phyloP scores from a whole-genome alignment of 2,329 filamentous ascomycete genomes.

The Stachybotrys chlorohalonatus region DNA sequence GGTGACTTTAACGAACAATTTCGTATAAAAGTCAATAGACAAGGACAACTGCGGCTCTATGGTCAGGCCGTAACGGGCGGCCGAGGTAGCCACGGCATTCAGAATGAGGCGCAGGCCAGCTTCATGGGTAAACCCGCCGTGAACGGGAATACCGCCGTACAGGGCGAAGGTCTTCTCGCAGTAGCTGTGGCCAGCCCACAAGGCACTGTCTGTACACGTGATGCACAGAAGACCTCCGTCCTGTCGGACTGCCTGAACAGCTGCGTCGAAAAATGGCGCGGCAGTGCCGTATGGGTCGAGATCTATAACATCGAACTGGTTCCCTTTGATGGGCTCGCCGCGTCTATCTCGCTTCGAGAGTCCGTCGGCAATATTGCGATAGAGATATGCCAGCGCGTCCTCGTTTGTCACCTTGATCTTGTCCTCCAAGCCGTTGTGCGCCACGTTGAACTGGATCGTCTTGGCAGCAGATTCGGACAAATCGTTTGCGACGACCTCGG shows the following conservation, averaged over 20 bases:
- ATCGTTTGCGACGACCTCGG: conserved; percentile 81
- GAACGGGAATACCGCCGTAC: conserved; percentile 85
- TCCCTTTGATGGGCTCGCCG: conserved; percentile 27
- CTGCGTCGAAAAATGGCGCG: conserved; percentile 83
- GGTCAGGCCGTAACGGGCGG: conserved; percentile 74
- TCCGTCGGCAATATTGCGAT: conserved; percentile 53
- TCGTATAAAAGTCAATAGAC: conserved; percentile 91
- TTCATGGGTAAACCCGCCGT: conserved; percentile 81
- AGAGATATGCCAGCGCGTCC: conserved; percentile 90
- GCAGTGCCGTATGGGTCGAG: conserved; percentile 94
- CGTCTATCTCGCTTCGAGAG: conserved; percentile 31
- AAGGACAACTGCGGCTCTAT: conserved; percentile 88
- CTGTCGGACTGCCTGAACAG: conserved; percentile 71
- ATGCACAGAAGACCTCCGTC: conserved; percentile 89
- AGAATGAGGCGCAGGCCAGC: conserved; percentile 80
- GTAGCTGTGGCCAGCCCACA: conserved; percentile 92
- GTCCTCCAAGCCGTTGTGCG: conserved; percentile 67
- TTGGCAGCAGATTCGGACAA: conserved; percentile 68
- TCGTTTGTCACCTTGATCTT: conserved; percentile 67
- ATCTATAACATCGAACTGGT: conserved; percentile 86
- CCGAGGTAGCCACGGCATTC: conserved; percentile 69
- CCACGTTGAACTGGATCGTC: conserved; percentile 75
- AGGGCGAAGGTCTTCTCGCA: conserved; percentile 87
- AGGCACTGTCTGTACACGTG: conserved; percentile 91
- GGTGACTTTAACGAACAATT: conserved; percentile 76